phyloP scores from a whole-genome alignment of 2,329 filamentous ascomycete species.

The Penicillium brevicompactum region DNA sequence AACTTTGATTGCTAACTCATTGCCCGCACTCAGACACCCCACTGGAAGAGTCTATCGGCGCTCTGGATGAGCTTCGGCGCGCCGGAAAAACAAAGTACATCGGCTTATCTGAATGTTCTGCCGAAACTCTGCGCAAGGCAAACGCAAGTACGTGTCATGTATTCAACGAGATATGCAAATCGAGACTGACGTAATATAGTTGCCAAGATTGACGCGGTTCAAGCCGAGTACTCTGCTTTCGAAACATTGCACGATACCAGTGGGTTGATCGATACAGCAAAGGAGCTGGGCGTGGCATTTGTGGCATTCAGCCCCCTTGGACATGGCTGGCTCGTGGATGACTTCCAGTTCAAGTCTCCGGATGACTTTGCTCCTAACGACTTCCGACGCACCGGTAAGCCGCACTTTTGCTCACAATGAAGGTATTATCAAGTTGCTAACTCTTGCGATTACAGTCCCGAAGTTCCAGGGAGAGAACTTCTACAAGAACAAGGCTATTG shows the following conservation, averaged over 20 bases:
- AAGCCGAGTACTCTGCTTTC: conserved; percentile 51
- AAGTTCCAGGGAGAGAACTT: conserved; percentile 50
- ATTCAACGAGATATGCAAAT: not conserved
- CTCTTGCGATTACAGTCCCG: conserved; percentile 13
- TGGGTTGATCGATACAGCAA: conserved; percentile 46
- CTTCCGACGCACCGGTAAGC: conserved; percentile 43
- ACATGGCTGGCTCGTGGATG: conserved; percentile 52
- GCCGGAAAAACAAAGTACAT: conserved; percentile 54
- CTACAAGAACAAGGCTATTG: conserved; percentile 46
- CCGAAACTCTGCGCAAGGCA: conserved; percentile 47
- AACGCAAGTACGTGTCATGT: conserved; percentile 40
- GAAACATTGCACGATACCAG: conserved; percentile 46
- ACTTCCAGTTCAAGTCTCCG: conserved; percentile 45
- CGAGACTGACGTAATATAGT: conserved; percentile 34
- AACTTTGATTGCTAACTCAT: not conserved
- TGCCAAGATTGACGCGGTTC: conserved; percentile 50
- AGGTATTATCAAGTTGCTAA: too few species aligned
- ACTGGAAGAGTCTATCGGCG: conserved; percentile 51
- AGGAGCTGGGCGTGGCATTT: conserved; percentile 46
- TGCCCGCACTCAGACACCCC: conserved; percentile 38
- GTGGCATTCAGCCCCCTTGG: conserved; percentile 52
- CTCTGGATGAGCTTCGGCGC: conserved; percentile 50
- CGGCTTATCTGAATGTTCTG: conserved; percentile 52
- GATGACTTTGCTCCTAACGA: conserved; percentile 51
- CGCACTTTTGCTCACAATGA: too few species aligned